phyloP scores from a whole-genome alignment of 1,139 yeast species.

The Candida sanyaensis region DNA sequence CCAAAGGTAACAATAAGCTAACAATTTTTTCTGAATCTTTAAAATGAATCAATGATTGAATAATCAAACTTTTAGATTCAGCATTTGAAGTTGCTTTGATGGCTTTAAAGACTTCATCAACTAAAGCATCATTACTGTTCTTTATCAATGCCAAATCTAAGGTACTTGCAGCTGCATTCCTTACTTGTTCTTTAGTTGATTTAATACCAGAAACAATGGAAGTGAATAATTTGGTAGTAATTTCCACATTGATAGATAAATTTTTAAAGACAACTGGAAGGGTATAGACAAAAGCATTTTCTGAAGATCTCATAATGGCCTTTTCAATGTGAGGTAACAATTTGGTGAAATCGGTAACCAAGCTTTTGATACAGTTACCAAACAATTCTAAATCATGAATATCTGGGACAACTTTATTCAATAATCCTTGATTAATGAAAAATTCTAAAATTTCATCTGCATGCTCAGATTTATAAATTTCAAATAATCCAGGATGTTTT shows the following conservation, averaged over 20 bases:
- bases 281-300: slow-evolving; percentile 57
- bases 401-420: slow-evolving; percentile 44
- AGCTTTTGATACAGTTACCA: slow-evolving; percentile 42
- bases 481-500: slow-evolving; percentile 38
- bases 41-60: slow-evolving; percentile 11
- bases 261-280: slow-evolving; percentile 48
- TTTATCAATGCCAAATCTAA: slow-evolving; percentile 29
- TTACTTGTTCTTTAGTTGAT: slow-evolving; percentile 67
- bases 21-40: slow-evolving; percentile 41
- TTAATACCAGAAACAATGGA: slow-evolving; percentile 68
- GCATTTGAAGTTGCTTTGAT: slow-evolving; percentile 64
- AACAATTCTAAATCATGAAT: slow-evolving; percentile 26
- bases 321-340: slow-evolving; percentile 68
- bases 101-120: slow-evolving; percentile 57
- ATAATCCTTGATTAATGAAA: slow-evolving; percentile 38
- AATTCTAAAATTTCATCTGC: slow-evolving; percentile 21
- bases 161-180: slow-evolving; percentile 52
- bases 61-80: slow-evolving; percentile 56
- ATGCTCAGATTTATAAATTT: slow-evolving; percentile 20
- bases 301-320: slow-evolving; percentile 81
- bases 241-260: slow-evolving; percentile 14
- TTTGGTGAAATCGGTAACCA: slow-evolving; percentile 43
- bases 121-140: slow-evolving; percentile 20
- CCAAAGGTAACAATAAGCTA: slow-evolving; percentile 47
- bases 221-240: slow-evolving; percentile 51